Evolutionary conservation across 2,329 filamentous ascomycete genomes (phyloP).

Genomic region (Xylaria sp.): DNA sequence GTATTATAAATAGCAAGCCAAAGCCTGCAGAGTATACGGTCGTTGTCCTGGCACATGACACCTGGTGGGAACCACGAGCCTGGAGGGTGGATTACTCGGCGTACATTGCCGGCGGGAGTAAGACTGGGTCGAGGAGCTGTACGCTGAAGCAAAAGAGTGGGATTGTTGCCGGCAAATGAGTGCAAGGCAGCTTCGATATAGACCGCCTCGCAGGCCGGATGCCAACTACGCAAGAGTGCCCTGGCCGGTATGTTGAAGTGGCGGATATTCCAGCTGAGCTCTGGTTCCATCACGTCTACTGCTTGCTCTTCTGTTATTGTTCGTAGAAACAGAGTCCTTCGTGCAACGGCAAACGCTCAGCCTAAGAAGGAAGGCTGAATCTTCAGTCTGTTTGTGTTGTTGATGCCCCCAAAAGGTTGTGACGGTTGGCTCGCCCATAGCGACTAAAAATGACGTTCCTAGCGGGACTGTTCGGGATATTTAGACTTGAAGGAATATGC

Average conservation of each 20-base stretch:
- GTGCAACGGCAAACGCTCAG: background rate
- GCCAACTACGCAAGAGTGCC: background rate
- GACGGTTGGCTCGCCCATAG: background rate
- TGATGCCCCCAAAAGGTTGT: background rate
- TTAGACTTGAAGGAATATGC: background rate
- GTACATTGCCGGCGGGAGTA: no score
- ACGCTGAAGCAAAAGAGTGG: no score
- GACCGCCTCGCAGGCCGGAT: background rate
- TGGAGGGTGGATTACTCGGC: background rate
- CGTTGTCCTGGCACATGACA: background rate
- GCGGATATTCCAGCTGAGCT: background rate
- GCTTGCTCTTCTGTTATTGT: background rate
- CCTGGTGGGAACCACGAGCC: conserved; percentile 8
- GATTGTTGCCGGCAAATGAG: background rate
- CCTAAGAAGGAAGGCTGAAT: no score
- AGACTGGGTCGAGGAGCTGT: no score
- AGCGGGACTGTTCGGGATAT: background rate
- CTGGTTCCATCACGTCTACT: background rate
- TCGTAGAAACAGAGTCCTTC: background rate
- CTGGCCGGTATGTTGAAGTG: background rate
- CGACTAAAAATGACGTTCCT: background rate
- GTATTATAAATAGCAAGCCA: background rate
- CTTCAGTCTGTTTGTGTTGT: no score
- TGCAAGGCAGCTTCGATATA: conserved; percentile 5
- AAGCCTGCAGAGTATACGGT: background rate